A percentile compares a stretch with the other conserved stretches of the same genome.
Evolutionary conservation across 2,329 filamentous ascomycete species (phyloP).

Genomic region (Phaeophleospora eucalypticola): DNA sequence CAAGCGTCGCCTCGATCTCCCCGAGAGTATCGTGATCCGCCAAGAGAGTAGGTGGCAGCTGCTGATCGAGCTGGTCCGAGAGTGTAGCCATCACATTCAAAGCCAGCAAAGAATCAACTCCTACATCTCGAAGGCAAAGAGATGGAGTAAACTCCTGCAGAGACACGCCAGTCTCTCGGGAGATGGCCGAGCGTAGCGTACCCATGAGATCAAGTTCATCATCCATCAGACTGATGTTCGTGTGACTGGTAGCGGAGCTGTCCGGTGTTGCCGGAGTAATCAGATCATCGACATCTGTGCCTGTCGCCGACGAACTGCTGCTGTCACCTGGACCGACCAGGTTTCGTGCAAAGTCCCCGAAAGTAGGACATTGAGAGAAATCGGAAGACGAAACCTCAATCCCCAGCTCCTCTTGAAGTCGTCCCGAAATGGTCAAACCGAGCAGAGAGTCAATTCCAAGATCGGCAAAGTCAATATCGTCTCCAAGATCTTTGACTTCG

Average conservation of each 20-base stretch:
- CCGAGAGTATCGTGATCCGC: conserved; percentile 4
- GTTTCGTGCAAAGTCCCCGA: neutral
- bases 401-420: conserved; percentile 15
- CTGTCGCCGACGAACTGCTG: neutral
- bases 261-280: neutral
- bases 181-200: conserved; percentile 14
- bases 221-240: neutral
- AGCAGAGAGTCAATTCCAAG: conserved; percentile 28
- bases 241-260: neutral
- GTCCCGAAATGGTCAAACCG: conserved; percentile 6
- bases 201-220: neutral
- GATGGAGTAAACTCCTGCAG: conserved; percentile 25
- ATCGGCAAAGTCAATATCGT: conserved; percentile 18
- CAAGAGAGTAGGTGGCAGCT: neutral
- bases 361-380: neutral
- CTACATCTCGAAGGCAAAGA: conserved; percentile 25
- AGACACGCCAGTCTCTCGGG: conserved; percentile 29
- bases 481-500: conserved; percentile 14
- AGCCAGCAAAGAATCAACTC: conserved; percentile 30
- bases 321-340: neutral
- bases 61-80: conserved; percentile 23
- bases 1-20: conserved; percentile 2
- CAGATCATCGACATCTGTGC: neutral
- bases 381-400: conserved; percentile 12
- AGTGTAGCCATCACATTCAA: conserved; percentile 25